A percentile compares a stretch with the other conserved stretches of the same genome.
These are phyloP conservation scores for Boeremia lycopersici DNA, from an alignment of 2,329 filamentous ascomycete species.

Conservation along the genomic window DNA sequence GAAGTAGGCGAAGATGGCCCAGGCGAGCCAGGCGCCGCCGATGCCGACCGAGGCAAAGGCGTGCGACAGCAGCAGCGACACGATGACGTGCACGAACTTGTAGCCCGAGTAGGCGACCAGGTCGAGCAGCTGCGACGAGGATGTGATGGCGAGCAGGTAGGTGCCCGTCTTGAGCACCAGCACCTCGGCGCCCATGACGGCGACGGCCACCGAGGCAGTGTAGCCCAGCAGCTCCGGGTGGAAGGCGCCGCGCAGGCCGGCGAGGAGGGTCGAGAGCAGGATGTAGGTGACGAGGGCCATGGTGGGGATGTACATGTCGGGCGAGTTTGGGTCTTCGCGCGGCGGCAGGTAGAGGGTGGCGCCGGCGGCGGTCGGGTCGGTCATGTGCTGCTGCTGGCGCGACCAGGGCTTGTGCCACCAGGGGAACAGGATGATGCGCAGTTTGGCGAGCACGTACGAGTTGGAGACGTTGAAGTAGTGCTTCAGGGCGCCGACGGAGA, in stretches of 20 bases:
- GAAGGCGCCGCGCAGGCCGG: conserved; percentile 88
- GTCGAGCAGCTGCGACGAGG: conserved; percentile 90
- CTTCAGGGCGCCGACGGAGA: conserved; percentile 91
- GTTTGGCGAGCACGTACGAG: conserved; percentile 91
- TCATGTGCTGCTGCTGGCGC: conserved; percentile 74
- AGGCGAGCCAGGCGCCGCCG: conserved; percentile 86
- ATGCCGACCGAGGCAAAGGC: conserved; percentile 67
- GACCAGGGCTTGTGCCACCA: conserved; percentile 99
- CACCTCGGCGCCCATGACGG: conserved; percentile 86
- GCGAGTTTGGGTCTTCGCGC: conserved; percentile 93
- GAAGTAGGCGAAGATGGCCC: conserved; percentile 87
- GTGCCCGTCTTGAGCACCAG: conserved; percentile 88
- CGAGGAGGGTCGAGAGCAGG: conserved; percentile 86
- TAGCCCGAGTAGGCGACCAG: conserved; percentile 96
- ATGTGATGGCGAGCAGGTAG: conserved; percentile 91
- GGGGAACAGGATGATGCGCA: conserved; percentile 91
- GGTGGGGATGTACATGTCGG: conserved; percentile 98
- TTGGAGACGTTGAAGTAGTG: conserved; percentile 99
- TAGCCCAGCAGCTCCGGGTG: conserved; percentile 91
- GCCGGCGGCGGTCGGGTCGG: conserved; percentile 21
- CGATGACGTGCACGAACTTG: conserved; percentile 97
- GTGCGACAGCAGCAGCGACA: conserved; percentile 81
- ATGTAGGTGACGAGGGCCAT: conserved; percentile 99
- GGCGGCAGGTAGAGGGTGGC: conserved; percentile 74
- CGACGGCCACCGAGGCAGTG: conserved; percentile 82